Evolutionary conservation across 129 eudicot species (phyloP).

Genomic region (Pseudognaphalium luteoalbum): DNA sequence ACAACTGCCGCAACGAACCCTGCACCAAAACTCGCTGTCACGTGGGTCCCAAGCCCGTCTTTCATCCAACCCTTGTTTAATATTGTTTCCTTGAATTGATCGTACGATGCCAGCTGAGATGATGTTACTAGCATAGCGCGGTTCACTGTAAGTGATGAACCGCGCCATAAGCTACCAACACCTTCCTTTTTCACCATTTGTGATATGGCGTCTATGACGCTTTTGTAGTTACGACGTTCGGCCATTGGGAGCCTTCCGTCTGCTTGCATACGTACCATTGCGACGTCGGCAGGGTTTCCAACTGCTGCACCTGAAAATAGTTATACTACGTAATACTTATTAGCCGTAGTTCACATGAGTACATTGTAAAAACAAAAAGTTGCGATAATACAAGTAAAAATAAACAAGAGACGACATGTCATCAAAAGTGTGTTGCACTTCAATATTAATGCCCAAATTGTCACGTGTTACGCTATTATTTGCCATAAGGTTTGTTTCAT

Average conservation of each 20-base stretch:
- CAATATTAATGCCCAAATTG: no score
- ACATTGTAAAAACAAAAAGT: no score
- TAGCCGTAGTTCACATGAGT: no score
- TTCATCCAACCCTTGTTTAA: slow-evolving; percentile 47
- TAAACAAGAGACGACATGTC: no score
- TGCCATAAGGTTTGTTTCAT: no score
- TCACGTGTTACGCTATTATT: no score
- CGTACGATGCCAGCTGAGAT: slow-evolving; percentile 82
- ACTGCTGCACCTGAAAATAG: slow-evolving; percentile 60
- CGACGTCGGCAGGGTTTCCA: slow-evolving; percentile 95
- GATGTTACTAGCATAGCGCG: slow-evolving; percentile 94
- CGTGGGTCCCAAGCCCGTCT: slow-evolving; percentile 88
- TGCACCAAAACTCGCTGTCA: slow-evolving; percentile 89
- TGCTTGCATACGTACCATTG: slow-evolving; percentile 96
- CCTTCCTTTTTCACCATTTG: slow-evolving; percentile 68
- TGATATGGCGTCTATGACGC: slow-evolving; percentile 67
- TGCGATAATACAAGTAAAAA: no score
- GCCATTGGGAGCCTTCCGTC: slow-evolving; percentile 76
- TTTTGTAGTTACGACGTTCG: slow-evolving; percentile 70
- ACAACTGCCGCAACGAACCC: slow-evolving; percentile 89
- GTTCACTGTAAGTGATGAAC: slow-evolving; percentile 88
- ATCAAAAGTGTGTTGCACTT: no score
- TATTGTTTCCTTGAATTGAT: slow-evolving; percentile 72
- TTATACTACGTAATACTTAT: no score
- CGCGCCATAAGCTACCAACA: slow-evolving; percentile 76